Evolutionary conservation across 2,329 filamentous ascomycete species (phyloP), one percentile per base, ranked within the genome.

Genomic region (Fusarium liriodendri): DNA sequence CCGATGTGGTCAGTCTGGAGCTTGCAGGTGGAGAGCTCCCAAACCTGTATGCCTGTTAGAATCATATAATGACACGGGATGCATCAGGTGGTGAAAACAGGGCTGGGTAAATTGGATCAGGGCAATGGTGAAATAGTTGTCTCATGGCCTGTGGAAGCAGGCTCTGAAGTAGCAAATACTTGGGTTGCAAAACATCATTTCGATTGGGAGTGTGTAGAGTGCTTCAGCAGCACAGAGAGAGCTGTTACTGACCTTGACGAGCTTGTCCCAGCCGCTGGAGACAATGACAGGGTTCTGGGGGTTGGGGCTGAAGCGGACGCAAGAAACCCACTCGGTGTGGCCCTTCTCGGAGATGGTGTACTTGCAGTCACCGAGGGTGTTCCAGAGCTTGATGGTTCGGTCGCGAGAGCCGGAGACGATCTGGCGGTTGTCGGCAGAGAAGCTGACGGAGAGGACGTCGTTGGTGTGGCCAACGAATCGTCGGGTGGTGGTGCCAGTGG

Each of bases 91-190:
- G 59, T 62, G 62, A 33, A 52, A 18, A 42, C 54, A 64, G 40
- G 33, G 50, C 35, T 68, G 40, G 13, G 45, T 33, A 78, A 71
- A 74, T 80, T 52, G 38, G 81, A 84, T 97, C 94, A 97, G 95
- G 89, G 90, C 91, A 90, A 90, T 88, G 94, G 95, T 96, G 93
- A 93, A 54, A 81, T 91, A 90, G 88, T 89, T 92, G 94, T 99
- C 96, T 99, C 97, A 98, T 98, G 86, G 95, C 95, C 91, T 85
- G 85, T 54, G 52, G 86, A 88, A 82, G 84, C 85, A 84, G 91
- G 95, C 95, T 99, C 97, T 98, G 96, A 98, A 99, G 97, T 98
- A 98, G 97, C 97, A 98, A 98, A 98, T 98, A 98, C 95, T 95
- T 95, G 88, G 84, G 85, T 91, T 93, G 92, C 90, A 93, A 93